Evolutionary conservation across 2,329 filamentous ascomycete species (phyloP).

Genomic region (Paecilomyces fulvus): DNA sequence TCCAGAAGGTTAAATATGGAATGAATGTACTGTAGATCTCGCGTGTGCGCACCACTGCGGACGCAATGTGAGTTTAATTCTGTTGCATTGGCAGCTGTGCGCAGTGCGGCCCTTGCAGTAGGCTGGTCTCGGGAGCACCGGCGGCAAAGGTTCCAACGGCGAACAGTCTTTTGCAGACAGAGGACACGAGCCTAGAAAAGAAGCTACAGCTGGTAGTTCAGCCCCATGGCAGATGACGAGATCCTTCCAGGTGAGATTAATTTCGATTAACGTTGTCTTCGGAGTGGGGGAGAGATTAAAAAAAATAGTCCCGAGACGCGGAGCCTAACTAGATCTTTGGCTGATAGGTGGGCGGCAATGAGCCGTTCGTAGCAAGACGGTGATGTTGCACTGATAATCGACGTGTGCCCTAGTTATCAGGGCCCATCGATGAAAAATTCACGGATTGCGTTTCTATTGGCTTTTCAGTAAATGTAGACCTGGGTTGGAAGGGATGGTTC

Average conservation of each 20-base stretch:
- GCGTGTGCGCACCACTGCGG: not conserved
- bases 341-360: not conserved
- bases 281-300: not conserved
- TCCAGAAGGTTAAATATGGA: not conserved
- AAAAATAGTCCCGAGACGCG: not conserved
- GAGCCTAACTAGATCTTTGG: not conserved
- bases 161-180: not conserved
- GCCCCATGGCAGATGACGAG: not conserved
- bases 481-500: not conserved
- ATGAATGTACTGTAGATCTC: not conserved
- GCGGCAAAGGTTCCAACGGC: not conserved
- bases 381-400: not conserved
- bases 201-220: not conserved
- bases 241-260: not conserved
- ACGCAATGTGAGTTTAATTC: conserved; percentile 1
- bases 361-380: not conserved
- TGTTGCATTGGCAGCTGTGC: not conserved
- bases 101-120: not conserved
- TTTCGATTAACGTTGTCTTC: not conserved
- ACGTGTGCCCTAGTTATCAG: not conserved
- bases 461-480: not conserved
- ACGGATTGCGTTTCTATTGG: not conserved
- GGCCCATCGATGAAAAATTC: not conserved
- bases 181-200: not conserved
- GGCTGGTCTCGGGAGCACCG: not conserved